Conservation (phyloP, 129 eudicot genomes). For the Arctium lappa region DNA sequence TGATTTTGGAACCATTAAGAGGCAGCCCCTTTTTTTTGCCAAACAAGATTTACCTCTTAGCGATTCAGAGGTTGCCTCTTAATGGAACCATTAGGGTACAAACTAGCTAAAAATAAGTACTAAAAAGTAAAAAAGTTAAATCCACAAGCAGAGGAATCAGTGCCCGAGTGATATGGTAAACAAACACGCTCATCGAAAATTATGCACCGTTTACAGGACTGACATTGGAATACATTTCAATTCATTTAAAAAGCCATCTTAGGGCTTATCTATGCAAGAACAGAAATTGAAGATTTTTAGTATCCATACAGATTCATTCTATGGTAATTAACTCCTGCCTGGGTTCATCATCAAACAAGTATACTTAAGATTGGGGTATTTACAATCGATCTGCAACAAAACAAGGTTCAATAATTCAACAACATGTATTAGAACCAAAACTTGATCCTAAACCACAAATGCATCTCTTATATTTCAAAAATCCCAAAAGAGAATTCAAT, state of each 20-base stretch:
- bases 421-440: neutral
- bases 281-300: neutral
- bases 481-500: neutral
- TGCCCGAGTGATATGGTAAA: neutral
- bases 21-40: too few species aligned
- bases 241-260: neutral
- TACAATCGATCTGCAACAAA: neutral
- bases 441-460: neutral
- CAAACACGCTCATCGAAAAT: neutral
- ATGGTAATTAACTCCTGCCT: neutral
- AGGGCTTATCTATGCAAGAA: neutral
- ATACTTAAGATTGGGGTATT: neutral
- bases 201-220: neutral
- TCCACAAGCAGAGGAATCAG: neutral
- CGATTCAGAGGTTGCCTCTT: too few species aligned
- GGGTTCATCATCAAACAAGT: neutral
- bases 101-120: neutral
- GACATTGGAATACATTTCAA: neutral
- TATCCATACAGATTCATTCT: constrained; percentile 10
- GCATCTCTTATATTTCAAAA: neutral
- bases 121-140: neutral
- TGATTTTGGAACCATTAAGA: too few species aligned
- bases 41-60: too few species aligned
- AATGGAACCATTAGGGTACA: too few species aligned
- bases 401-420: neutral